Conservation (phyloP, 164 flowering plant species). For the Dillenia suffruticosa region DNA sequence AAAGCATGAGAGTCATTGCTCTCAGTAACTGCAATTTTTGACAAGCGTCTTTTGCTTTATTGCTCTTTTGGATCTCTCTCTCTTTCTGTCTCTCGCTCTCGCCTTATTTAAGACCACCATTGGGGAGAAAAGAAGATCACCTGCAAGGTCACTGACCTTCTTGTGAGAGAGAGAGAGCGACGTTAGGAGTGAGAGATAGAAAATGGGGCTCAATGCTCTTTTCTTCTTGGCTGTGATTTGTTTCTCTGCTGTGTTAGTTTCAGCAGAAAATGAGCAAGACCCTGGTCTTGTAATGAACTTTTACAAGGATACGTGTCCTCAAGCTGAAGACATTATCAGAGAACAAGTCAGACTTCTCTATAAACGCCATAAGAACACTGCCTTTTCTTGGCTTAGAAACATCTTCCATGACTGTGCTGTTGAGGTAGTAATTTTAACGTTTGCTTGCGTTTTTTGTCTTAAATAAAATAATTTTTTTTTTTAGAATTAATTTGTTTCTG, state of each 20-base stretch:
- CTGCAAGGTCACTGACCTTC: conserved; percentile 5
- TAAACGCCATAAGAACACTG: conserved; percentile 99
- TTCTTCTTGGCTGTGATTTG: conserved; percentile 39
- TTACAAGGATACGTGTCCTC: conserved; percentile 91
- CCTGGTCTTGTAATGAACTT: conserved; percentile 82
- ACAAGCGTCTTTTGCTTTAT: too few relatives aligned
- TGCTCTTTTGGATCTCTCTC: background rate
- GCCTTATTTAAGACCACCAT: conserved; percentile 17
- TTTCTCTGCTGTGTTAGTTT: conserved; percentile 34
- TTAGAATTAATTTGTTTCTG: too few relatives aligned
- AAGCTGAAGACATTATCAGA: conserved; percentile 87
- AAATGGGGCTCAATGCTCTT: conserved; percentile 52
- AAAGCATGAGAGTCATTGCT: background rate
- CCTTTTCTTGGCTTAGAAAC: conserved; percentile 98
- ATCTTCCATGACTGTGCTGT: conserved; percentile 99
- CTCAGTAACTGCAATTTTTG: background rate
- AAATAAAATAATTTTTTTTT: too few relatives aligned
- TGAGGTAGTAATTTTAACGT: conserved; percentile 33
- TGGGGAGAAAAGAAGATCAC: conserved; percentile 3
- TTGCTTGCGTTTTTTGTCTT: background rate
- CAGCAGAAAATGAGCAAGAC: conserved; percentile 48
- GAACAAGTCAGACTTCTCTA: conserved; percentile 93
- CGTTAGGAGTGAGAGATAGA: background rate
- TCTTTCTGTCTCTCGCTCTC: background rate
- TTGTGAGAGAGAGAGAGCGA: background rate